A percentile compares a stretch with the other conserved stretches of the same genome.
These are phyloP conservation scores for Rhodamnia rubescens DNA, from an alignment of 345 rosid species.

Conservation along the genomic window DNA sequence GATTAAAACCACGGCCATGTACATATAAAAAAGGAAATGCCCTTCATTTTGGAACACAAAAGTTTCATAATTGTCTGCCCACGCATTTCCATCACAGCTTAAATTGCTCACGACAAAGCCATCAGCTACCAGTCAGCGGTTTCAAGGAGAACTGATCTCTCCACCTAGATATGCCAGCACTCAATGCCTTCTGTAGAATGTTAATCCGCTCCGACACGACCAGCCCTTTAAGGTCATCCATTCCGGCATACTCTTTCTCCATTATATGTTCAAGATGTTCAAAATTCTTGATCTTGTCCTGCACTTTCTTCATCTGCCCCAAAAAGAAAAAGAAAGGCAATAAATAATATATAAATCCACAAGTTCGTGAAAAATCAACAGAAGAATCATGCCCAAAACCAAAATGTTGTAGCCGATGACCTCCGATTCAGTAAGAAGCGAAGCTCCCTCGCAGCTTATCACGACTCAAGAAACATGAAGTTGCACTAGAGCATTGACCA, in stretches of 20 bases:
- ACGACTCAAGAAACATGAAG: not conserved
- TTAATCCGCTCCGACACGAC: slow-evolving; percentile 32
- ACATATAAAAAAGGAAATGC: not conserved
- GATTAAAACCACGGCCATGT: not conserved
- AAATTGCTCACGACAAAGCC: not conserved
- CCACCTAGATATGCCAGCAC: slow-evolving; percentile 39
- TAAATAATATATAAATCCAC: not conserved
- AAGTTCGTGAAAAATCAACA: not conserved
- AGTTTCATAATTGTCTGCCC: not conserved
- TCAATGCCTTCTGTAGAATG: slow-evolving; percentile 32
- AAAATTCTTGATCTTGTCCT: slow-evolving; percentile 50
- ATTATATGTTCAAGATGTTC: slow-evolving; percentile 62
- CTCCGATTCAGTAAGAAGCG: not conserved
- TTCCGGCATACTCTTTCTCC: slow-evolving; percentile 58
- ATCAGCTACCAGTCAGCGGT: not conserved
- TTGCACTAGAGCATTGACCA: not conserved
- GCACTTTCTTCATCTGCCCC: slow-evolving; percentile 60
- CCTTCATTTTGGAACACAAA: not conserved
- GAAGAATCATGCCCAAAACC: not conserved
- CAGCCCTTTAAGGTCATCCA: slow-evolving; percentile 37
- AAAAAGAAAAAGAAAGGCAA: not conserved
- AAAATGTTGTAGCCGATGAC: not conserved
- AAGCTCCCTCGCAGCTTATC: not conserved
- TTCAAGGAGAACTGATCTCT: slow-evolving; percentile 27
- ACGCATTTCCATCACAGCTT: not conserved